Evolutionary conservation across 1,284 basidiomycete species (phyloP), one percentile per base, ranked within the genome.

Genomic region (Grifola frondosa): DNA sequence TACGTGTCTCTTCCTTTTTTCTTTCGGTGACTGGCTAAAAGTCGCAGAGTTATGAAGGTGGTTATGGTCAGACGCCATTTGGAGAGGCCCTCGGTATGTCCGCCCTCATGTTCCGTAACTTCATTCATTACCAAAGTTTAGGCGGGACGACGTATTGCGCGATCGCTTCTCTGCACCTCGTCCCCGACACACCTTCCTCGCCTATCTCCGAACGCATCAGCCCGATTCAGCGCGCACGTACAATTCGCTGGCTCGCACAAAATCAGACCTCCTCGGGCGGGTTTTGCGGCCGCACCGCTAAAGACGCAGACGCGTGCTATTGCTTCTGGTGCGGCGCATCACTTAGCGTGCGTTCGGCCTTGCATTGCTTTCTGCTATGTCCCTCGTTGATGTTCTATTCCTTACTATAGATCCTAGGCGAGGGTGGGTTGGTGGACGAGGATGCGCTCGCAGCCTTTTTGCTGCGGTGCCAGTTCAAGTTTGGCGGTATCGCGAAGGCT

Each of bases 111-210:
- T 8, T n/a, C n/a, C n/a, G n/a, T n/a, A n/a, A n/a, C n/a, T 7
- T 17, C 29, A 17, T 37, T 25, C 20, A 19, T 37, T 26, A 19
- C 25, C 19, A 9, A 31, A 21, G 23, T 22, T 28, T 10, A 91
- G 92, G 93, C 16, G 96, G 96, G 5, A 91, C 92, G 26, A 96
- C 95, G 1, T 98, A 97, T 64, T 97, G 91, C 55, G 87, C 88
- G 1, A 62, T 97, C 11, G 91, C 94, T 1, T 77, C 87, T 0
- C 74, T 96, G 3, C 63, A 77, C 23, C 74, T 97, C 30, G 75
- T 69, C 3, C 61, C 64, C 1, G 37, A 50, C 2, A 57, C 52
- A 8, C 35, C 53, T 6, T n/a, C 67, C 63, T 26, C 53, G 47
- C 24, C 47, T 38, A 24, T 44, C 35, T 54, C 30, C 44, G 42